Evolutionary conservation across 176 grass and related monocot genomes (phyloP).

Genomic region (Oryza australiensis): DNA sequence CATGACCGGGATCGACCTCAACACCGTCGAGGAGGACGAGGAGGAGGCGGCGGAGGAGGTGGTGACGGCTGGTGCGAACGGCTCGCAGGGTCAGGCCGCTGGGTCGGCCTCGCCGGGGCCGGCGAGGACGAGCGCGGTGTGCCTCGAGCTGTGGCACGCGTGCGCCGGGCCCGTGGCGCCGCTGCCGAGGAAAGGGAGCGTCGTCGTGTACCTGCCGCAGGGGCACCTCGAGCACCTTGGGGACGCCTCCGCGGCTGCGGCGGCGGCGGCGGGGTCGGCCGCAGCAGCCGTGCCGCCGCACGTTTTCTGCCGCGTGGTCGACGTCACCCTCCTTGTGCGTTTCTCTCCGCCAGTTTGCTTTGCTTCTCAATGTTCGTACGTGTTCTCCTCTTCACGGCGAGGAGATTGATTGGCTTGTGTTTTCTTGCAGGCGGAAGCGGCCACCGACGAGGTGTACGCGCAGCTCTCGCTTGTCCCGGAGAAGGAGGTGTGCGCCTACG

Average conservation of each 20-base stretch:
- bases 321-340: conserved; percentile 81
- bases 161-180: conserved; percentile 73
- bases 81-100: no score
- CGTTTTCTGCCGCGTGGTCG: conserved; percentile 81
- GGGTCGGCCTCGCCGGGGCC: conserved; percentile 1
- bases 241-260: background rate
- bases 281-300: conserved; percentile 51
- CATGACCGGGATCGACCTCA: conserved; percentile 76
- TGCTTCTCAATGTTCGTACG: conserved; percentile 11
- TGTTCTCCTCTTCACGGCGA: background rate
- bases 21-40: conserved; percentile 78
- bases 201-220: conserved; percentile 82
- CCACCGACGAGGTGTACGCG: conserved; percentile 85
- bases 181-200: conserved; percentile 54
- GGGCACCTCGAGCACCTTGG: conserved; percentile 70
- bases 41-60: conserved; percentile 38
- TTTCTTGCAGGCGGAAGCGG: conserved; percentile 70
- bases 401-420: background rate
- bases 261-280: background rate
- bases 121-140: conserved; percentile 29
- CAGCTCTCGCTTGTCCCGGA: conserved; percentile 74
- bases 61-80: conserved; percentile 21
- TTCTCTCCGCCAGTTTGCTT: background rate
- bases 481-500: conserved; percentile 61
- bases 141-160: conserved; percentile 86